phyloP scores from a whole-genome alignment of 2,329 filamentous ascomycete genomes.

The Pseudogymnoascus sp. region DNA sequence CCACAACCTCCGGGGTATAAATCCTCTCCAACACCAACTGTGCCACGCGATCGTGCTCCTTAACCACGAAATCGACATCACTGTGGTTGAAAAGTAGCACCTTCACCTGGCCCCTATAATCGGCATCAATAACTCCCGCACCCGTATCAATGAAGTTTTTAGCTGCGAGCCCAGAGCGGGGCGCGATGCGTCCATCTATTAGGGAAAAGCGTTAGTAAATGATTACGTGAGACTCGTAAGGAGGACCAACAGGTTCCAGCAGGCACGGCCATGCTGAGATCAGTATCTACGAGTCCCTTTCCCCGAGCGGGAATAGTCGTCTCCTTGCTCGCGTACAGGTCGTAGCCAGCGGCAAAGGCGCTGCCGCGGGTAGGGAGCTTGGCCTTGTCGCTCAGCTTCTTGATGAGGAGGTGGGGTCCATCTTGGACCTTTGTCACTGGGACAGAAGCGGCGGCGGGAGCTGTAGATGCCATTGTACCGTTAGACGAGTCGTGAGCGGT shows the following conservation, averaged over 20 bases:
- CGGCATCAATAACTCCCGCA: constrained; percentile 93
- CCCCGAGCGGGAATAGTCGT: constrained; percentile 72
- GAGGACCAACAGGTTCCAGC: constrained; percentile 70
- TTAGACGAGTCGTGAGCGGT: background rate
- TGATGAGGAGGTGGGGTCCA: constrained; percentile 45
- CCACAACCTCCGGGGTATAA: constrained; percentile 84
- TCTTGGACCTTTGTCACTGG: background rate
- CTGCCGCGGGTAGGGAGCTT: constrained; percentile 80
- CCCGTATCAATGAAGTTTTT: constrained; percentile 97
- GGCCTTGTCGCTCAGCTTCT: constrained; percentile 78
- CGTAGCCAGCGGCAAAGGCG: constrained; percentile 85
- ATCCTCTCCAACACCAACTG: constrained; percentile 93
- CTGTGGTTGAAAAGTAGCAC: constrained; percentile 90
- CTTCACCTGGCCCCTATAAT: constrained; percentile 91
- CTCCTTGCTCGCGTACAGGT: constrained; percentile 73
- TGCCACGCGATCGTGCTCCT: constrained; percentile 82
- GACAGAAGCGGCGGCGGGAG: background rate
- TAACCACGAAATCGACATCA: constrained; percentile 72
- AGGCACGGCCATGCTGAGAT: constrained; percentile 84
- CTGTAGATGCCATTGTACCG: background rate
- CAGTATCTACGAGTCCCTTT: constrained; percentile 81
- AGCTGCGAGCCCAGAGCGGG: constrained; percentile 79
- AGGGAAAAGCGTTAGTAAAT: background rate
- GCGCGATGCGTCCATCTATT: constrained; percentile 78
- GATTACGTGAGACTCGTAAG: background rate